Evolutionary conservation across 345 rosid genomes (phyloP).

Genomic region (Dipteronia dyeriana): DNA sequence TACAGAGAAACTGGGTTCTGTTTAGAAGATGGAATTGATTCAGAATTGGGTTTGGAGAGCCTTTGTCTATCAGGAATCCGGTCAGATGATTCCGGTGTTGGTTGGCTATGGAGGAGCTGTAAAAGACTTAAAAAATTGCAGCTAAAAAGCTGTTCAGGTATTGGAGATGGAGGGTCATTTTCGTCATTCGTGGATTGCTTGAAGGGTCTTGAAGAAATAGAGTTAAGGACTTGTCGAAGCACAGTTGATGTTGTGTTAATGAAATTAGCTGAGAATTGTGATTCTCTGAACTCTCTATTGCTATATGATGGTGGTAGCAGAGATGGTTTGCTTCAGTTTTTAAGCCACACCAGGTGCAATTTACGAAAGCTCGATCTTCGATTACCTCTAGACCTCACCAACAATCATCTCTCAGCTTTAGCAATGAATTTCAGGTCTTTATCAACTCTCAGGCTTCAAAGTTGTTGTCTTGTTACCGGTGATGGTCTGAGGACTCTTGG

Average conservation of each 20-base stretch:
- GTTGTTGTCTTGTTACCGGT: constrained; percentile 78
- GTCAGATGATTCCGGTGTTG: constrained; percentile 53
- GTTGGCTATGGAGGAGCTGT: constrained; percentile 72
- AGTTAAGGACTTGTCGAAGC: constrained; percentile 68
- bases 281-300: constrained; percentile 56
- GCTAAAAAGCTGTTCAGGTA: constrained; percentile 64
- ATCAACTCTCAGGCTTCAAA: constrained; percentile 59
- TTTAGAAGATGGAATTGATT: constrained; percentile 37
- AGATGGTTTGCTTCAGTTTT: constrained; percentile 71
- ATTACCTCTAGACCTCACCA: constrained; percentile 76
- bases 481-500: constrained; percentile 66
- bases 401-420: constrained; percentile 66
- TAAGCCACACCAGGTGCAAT: constrained; percentile 50
- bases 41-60: constrained; percentile 55
- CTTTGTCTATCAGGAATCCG: constrained; percentile 57
- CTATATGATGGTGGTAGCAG: constrained; percentile 78
- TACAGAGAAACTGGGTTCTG: constrained; percentile 22
- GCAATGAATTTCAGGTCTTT: constrained; percentile 50
- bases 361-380: constrained; percentile 67
- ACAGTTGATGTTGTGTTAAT: constrained; percentile 55
- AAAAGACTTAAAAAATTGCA: constrained; percentile 57
- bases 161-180: constrained; percentile 63
- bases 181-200: constrained; percentile 44
- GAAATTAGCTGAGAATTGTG: constrained; percentile 64
- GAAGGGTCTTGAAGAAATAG: constrained; percentile 57